These are phyloP conservation scores for Sphagnum magellanicum DNA, from an alignment of 228 moss, liverwort and hornwort species.

Conservation along the genomic window DNA sequence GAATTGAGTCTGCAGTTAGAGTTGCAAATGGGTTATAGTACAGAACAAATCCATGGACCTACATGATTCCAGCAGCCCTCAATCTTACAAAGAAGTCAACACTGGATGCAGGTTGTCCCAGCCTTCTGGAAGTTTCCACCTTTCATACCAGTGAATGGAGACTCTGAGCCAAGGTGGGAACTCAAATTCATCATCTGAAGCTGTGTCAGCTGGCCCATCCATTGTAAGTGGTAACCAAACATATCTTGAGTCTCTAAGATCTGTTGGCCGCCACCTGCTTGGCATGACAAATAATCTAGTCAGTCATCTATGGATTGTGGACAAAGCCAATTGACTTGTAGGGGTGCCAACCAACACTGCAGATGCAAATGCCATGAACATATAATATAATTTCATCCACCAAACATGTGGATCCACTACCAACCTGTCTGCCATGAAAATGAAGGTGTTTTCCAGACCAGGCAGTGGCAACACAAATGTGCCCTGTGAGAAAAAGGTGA, in stretches of 20 bases:
- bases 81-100: background rate
- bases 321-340: no score
- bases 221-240: slow-evolving; percentile 80
- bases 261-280: slow-evolving; percentile 82
- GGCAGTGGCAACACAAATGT: slow-evolving; percentile 89
- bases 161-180: slow-evolving; percentile 79
- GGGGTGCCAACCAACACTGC: no score
- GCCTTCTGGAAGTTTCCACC: slow-evolving; percentile 68
- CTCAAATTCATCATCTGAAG: slow-evolving; percentile 46
- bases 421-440: slow-evolving; percentile 84
- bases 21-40: background rate
- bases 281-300: slow-evolving; percentile 22
- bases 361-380: no score
- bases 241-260: slow-evolving; percentile 84
- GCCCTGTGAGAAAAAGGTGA: slow-evolving; percentile 89
- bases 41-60: background rate
- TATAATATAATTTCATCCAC: no score
- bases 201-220: slow-evolving; percentile 71
- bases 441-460: slow-evolving; percentile 60
- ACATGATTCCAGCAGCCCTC: background rate
- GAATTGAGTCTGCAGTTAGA: background rate
- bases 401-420: no score
- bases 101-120: slow-evolving; percentile 30
- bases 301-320: no score
- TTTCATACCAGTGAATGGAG: slow-evolving; percentile 65